Conservation (phyloP, 2,329 filamentous ascomycete species). For the Botryosphaeria dothidea region DNA sequence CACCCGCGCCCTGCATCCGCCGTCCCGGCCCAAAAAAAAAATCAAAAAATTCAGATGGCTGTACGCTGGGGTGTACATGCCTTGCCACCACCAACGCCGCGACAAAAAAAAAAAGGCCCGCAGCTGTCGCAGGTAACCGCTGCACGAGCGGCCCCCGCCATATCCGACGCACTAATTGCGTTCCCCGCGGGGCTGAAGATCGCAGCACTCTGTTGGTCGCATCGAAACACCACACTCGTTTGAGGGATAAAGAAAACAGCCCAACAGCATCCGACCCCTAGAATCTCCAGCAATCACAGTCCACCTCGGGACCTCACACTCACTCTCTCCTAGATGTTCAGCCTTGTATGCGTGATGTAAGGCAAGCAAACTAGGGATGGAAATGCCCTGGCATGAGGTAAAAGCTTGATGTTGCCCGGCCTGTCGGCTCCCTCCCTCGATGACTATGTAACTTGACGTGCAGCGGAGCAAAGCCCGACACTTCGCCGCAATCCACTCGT, state of each 20-base stretch:
- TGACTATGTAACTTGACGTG: neutral
- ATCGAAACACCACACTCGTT: neutral
- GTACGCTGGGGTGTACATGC: neutral
- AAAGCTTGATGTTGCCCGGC: slow-evolving; percentile 7
- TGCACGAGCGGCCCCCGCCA: slow-evolving; percentile 2
- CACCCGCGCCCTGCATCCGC: neutral
- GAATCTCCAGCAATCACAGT: neutral
- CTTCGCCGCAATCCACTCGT: neutral
- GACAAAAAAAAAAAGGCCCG: neutral
- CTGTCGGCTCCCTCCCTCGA: neutral
- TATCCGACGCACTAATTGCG: neutral
- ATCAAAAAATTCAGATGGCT: neutral
- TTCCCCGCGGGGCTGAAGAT: slow-evolving; percentile 11
- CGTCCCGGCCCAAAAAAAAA: neutral
- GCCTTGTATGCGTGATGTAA: neutral
- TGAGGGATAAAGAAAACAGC: neutral
- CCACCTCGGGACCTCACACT: no score
- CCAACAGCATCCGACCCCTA: neutral
- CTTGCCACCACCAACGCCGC: slow-evolving; percentile 7
- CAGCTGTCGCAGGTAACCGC: neutral
- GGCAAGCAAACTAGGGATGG: neutral
- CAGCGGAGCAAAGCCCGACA: slow-evolving; percentile 3
- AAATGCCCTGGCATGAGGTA: slow-evolving; percentile 13
- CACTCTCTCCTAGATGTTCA: neutral
- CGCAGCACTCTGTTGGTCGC: neutral